A percentile compares a stretch with the other conserved stretches of the same genome.
Evolutionary conservation across 208 protist species (phyloP).

Genomic region (Leishmania gerbilli): DNA sequence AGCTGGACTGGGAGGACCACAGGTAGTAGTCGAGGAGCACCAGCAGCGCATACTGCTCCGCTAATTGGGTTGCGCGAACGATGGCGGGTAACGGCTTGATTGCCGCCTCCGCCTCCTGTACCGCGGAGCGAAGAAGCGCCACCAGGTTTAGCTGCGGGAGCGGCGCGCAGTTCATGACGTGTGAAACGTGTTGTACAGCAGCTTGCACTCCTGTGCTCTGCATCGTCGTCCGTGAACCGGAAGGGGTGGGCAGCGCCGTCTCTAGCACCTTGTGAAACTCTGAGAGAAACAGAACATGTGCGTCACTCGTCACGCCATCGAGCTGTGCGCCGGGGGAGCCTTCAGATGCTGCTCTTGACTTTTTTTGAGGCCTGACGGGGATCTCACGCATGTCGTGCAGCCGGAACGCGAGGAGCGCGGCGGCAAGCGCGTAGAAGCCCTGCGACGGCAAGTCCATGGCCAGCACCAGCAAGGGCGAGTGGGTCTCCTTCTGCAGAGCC

Average conservation of each 20-base stretch:
- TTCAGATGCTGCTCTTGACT: not conserved
- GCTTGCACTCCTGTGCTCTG: not conserved
- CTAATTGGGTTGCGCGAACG: conserved; percentile 24
- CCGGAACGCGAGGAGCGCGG: conserved; percentile 19
- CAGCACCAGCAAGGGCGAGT: conserved; percentile 14
- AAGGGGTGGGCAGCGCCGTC: conserved; percentile 1
- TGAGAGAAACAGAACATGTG: conserved; percentile 14
- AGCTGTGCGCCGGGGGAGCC: too few relatives aligned
- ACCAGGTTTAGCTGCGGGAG: conserved; percentile 13
- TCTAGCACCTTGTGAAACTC: conserved; percentile 17
- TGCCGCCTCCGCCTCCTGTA: conserved; percentile 13
- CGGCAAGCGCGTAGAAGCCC: conserved; percentile 28
- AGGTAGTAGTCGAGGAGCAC: conserved; percentile 70
- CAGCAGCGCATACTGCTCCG: conserved; percentile 67
- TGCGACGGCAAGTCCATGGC: conserved; percentile 17
- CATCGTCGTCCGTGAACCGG: not conserved
- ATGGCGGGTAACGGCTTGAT: conserved; percentile 5
- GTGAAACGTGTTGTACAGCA: not conserved
- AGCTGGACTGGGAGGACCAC: conserved; percentile 8
- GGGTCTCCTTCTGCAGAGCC: not conserved
- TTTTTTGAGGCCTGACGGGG: not conserved
- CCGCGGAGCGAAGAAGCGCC: not conserved
- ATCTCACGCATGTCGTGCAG: conserved; percentile 15
- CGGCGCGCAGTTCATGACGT: not conserved
- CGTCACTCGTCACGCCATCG: not conserved